Evolutionary conservation across 192 early-diverging fungal genomes (phyloP), one percentile per base, ranked within the genome.

Genomic region (Coemansia sp.): DNA sequence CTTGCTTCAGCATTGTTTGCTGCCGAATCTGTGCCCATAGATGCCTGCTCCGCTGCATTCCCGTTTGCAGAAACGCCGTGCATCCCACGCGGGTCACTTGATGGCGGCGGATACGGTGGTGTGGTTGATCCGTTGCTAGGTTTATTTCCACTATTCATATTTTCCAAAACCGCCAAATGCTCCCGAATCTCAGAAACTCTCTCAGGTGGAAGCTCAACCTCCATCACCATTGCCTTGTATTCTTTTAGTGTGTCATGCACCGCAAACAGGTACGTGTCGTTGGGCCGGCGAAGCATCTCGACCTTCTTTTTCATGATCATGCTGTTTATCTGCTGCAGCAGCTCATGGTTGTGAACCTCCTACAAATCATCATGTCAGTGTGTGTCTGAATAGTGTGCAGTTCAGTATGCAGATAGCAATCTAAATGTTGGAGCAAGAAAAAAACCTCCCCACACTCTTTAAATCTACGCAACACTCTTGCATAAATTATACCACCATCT

Each of bases 231-330:
- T 11, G 55, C 50, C 50, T 74, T 74, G 46, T 68, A 60, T 3
- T 53, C 50, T 14, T 68, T 68, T 14, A 74, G 61, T 20, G 50
- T 59, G 31, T 60, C 58, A n/a, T 68, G 53, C 14, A 59, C 57
- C 1, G 52, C 52, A 44, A 68, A 74, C 51, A 74, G 41, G 26
- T 51, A 10, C 9, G 54, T 42, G 12, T 74, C 72, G 61, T 58
- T 68, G 26, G 72, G 72, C 36, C 65, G 46, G 33, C 72, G 72
- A 6, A 68, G 53, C 40, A 68, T 43, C 53, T 75, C 72, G 6
- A 75, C 61, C 30, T 63, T 54, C 57, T 75, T 75, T 30, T 75
- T 75, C 10, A 60, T 28, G 36, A 75, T 41, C 13, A 68, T 35
- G 37, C 46, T 60, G 50, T 64, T 57, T 28, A 75, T 61, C 38